These are phyloP conservation scores for Agaricales sp. DNA, from an alignment of 1,284 basidiomycete species.

Conservation along the genomic window DNA sequence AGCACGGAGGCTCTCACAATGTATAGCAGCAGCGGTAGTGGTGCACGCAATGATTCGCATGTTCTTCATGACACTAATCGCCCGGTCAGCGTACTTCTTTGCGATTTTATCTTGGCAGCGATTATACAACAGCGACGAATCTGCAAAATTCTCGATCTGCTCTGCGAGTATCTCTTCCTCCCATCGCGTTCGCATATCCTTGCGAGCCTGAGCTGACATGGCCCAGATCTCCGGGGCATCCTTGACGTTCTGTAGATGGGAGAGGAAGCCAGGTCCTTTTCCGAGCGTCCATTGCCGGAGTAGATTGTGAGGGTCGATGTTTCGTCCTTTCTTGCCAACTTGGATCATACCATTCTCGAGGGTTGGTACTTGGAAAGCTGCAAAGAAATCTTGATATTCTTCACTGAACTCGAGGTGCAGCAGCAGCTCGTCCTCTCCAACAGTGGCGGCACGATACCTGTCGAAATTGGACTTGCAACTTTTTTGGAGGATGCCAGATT, in stretches of 20 bases:
- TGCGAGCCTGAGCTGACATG: constrained; percentile 25
- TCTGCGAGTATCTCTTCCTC: constrained; percentile 25
- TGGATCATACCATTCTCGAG: constrained; percentile 28
- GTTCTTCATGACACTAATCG: constrained; percentile 23
- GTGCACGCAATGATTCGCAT: constrained; percentile 60
- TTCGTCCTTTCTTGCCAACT: constrained; percentile 28
- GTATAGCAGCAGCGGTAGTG: constrained; percentile 58
- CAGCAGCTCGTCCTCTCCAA: constrained; percentile 22
- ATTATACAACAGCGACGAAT: constrained; percentile 32
- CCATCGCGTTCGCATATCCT: constrained; percentile 28
- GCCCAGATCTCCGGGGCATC: constrained; percentile 30
- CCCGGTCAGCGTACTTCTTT: constrained; percentile 26
- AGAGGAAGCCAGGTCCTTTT: background rate
- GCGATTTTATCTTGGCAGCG: constrained; percentile 23
- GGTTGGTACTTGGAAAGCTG: constrained; percentile 37
- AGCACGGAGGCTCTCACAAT: constrained; percentile 31
- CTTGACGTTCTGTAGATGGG: constrained; percentile 14
- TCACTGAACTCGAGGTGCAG: constrained; percentile 29
- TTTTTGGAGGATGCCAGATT: constrained; percentile 13
- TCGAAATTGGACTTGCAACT: constrained; percentile 22
- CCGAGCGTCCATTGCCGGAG: constrained; percentile 30
- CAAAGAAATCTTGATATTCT: constrained; percentile 29
- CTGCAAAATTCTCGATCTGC: constrained; percentile 25
- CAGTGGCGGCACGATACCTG: constrained; percentile 17
- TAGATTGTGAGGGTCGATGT: constrained; percentile 28